Evolutionary conservation across 2,329 filamentous ascomycete species (phyloP), one percentile per base, ranked within the genome.

Genomic region (Exophiala oligosperma): DNA sequence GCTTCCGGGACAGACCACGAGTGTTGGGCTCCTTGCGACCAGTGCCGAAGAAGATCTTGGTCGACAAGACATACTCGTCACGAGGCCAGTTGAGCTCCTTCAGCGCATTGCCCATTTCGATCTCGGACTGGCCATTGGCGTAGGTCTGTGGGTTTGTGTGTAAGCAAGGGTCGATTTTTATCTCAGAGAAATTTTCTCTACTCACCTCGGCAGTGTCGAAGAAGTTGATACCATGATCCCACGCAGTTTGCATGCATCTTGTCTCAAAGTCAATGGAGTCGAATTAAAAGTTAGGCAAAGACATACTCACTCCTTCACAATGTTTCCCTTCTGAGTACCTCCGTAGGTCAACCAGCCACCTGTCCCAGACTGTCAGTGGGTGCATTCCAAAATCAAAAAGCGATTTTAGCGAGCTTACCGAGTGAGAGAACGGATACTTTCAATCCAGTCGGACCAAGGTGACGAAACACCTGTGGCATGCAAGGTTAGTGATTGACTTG

Each of bases 341-440:
- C 89, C 89, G 64, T 89, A 73, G 60, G 68, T 72, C 17, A 72
- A 62, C 73, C 74, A 76, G 38, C 74, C 75, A 43, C 76, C 61
- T 63, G 43, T 47, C 26, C 11, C 26, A 24, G 11, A 23, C 46
- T 26, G 7, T 29, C 35, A 53, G 43, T 32, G 50, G 38, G 14
- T 49, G 4, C 37, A 14, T 21, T 28, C 28, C 35, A 37, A 12
- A 4, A 43, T 26, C 21, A 23, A 26, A 7, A 8, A 41, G 23
- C 5, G 28, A 6, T 14, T 35, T 41, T 4, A 7, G 7, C 32
- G 8, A 35, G 32, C 57, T 23, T 61, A 63, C 61, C 89, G 3
- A 91, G 78, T 1, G 85, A 86, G 63, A 92, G 86, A 50, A 85
- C 81, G 47, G 88, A 91, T 37, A 91, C 87, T 72, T 90, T 85